Conservation (phyloP, 805 yeast species). For the Ogataea parapolymorpha region DNA sequence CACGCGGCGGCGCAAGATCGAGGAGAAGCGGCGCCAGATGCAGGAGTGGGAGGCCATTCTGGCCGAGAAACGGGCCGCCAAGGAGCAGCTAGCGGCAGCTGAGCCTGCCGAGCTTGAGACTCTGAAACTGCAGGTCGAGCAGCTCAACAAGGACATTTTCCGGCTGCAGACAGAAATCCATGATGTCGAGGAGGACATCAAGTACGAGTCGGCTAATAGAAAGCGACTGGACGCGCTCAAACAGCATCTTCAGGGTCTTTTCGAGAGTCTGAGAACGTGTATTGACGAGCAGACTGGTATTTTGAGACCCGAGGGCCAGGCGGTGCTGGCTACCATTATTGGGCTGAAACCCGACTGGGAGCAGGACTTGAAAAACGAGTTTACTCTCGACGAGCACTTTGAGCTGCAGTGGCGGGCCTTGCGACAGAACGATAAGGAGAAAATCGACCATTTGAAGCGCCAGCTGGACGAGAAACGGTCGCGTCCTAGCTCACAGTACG, state of each 20-base stretch:
- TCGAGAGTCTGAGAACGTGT: slow-evolving; percentile 21
- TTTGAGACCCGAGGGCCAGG: slow-evolving; percentile 27
- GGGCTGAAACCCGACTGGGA: slow-evolving; percentile 32
- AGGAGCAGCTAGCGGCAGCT: slow-evolving; percentile 12
- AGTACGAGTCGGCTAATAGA: slow-evolving; percentile 25
- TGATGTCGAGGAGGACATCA: slow-evolving; percentile 33
- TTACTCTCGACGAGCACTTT: slow-evolving; percentile 31
- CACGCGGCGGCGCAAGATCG: slow-evolving; percentile 30
- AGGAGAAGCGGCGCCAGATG: slow-evolving; percentile 34
- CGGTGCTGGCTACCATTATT: slow-evolving; percentile 20
- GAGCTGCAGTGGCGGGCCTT: slow-evolving; percentile 40
- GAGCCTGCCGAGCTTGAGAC: slow-evolving; percentile 20
- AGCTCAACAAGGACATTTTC: slow-evolving; percentile 28
- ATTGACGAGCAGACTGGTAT: slow-evolving; percentile 31
- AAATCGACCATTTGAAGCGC: slow-evolving; percentile 27
- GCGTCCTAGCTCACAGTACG: slow-evolving; percentile 15
- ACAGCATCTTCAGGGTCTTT: slow-evolving; percentile 22
- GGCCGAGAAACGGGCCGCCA: slow-evolving; percentile 22
- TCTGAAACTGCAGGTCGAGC: slow-evolving; percentile 22
- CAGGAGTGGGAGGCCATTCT: slow-evolving; percentile 32
- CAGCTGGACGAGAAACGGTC: slow-evolving; percentile 20
- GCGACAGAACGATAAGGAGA: slow-evolving; percentile 35
- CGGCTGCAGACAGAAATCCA: slow-evolving; percentile 28
- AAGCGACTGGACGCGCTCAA: slow-evolving; percentile 27
- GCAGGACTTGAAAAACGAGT: slow-evolving; percentile 27